Conservation (phyloP, 768 basidiomycete genomes). For the Pilatotrama ljubarskyi region DNA sequence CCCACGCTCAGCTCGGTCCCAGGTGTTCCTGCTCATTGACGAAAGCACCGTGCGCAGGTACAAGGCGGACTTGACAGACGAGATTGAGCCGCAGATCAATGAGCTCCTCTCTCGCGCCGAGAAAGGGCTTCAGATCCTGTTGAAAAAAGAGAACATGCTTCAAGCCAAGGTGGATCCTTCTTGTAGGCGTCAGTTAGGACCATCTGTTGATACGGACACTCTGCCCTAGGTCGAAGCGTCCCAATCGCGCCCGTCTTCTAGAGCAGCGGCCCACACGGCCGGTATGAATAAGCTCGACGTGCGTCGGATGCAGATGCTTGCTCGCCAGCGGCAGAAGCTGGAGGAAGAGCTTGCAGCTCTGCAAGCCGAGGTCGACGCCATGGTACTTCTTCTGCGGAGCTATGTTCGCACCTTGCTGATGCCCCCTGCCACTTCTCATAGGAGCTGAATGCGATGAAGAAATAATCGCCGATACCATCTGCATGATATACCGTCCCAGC, state of each 20-base stretch:
- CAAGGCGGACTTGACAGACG: constrained; percentile 73
- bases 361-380: constrained; percentile 58
- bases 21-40: constrained; percentile 77
- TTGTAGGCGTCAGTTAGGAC: too few species aligned
- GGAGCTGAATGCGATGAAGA: constrained; percentile 30
- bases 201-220: not conserved
- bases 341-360: constrained; percentile 62
- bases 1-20: not conserved
- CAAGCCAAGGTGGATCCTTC: constrained; percentile 57
- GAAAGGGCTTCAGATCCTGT: constrained; percentile 59
- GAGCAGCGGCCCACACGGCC: constrained; percentile 48
- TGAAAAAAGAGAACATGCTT: constrained; percentile 61
- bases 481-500: not conserved
- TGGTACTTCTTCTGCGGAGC: constrained; percentile 42
- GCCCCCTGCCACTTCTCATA: not conserved
- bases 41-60: constrained; percentile 73
- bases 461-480: constrained; percentile 4
- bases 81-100: constrained; percentile 78
- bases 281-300: constrained; percentile 65
- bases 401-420: not conserved
- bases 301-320: constrained; percentile 61
- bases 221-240: constrained; percentile 55
- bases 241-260: constrained; percentile 41
- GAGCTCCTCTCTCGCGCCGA: constrained; percentile 74
- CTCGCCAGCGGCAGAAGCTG: constrained; percentile 64